Percentiles rank a stretch among this genome's conserved stretches.
Evolutionary conservation across 495 filamentous ascomycete species (phyloP).

Genomic region (Terfezia claveryi): DNA sequence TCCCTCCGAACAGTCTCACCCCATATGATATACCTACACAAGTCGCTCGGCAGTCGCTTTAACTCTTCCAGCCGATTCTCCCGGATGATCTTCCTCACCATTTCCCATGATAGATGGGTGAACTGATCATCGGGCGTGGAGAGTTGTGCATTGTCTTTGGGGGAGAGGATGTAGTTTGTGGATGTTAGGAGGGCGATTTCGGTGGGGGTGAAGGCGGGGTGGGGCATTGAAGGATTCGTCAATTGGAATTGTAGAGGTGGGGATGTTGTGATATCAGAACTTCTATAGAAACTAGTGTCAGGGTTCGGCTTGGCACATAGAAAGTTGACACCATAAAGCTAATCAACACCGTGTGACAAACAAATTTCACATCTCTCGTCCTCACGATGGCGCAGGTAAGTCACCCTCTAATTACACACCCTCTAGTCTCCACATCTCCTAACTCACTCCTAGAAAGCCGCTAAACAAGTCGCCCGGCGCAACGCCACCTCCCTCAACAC

Average conservation of each 20-base stretch:
- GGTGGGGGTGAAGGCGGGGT: constrained; percentile 7
- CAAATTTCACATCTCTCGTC: no score
- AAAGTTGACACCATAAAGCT: no score
- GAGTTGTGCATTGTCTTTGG: not conserved
- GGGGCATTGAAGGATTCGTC: constrained; percentile 2
- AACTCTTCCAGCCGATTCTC: constrained; percentile 53
- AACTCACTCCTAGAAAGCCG: constrained; percentile 47
- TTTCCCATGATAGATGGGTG: constrained; percentile 18
- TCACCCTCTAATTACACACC: no score
- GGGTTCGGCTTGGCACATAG: no score
- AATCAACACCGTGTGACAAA: no score
- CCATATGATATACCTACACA: constrained; percentile 69
- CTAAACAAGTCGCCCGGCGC: constrained; percentile 68
- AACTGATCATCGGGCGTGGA: not conserved
- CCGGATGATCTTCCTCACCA: constrained; percentile 6
- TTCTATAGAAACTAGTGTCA: no score
- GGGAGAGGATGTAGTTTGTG: not conserved
- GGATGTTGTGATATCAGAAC: not conserved
- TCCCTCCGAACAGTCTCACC: constrained; percentile 39
- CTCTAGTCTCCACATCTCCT: no score
- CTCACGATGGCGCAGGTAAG: no score
- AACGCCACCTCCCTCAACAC: constrained; percentile 54
- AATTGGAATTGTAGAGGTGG: constrained; percentile 1
- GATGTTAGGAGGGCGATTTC: not conserved
- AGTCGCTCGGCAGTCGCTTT: constrained; percentile 62